These are phyloP conservation scores for Silene conica DNA, from an alignment of 148 eudicot genomes.

Conservation along the genomic window DNA sequence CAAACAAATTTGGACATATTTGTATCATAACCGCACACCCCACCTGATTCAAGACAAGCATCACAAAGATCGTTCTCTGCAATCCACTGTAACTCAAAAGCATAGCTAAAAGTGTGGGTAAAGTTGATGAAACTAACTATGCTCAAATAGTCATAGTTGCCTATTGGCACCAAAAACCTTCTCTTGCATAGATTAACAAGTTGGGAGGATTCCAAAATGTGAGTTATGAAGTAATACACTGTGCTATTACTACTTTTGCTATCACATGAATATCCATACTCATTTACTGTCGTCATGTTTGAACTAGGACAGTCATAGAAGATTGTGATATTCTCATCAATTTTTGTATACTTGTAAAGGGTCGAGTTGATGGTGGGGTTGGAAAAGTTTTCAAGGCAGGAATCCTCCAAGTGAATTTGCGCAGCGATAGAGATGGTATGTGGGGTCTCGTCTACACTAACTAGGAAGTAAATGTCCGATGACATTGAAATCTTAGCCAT, in stretches of 20 bases:
- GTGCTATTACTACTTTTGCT: not conserved
- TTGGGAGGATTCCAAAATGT: not conserved
- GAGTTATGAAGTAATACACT: not conserved
- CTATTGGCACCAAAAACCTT: not conserved
- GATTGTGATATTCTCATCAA: slow-evolving; percentile 32
- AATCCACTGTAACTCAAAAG: slow-evolving; percentile 39
- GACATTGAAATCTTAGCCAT: slow-evolving; percentile 21
- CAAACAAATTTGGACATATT: slow-evolving; percentile 29
- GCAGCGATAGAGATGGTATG: slow-evolving; percentile 31
- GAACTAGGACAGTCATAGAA: slow-evolving; percentile 31
- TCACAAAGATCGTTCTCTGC: slow-evolving; percentile 30
- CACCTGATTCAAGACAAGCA: slow-evolving; percentile 33
- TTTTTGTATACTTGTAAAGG: slow-evolving; percentile 19
- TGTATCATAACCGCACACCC: slow-evolving; percentile 40
- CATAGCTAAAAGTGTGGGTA: slow-evolving; percentile 13
- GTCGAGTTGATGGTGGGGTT: slow-evolving; percentile 27
- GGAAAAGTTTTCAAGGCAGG: slow-evolving; percentile 24
- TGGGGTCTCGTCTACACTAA: not conserved
- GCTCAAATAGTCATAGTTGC: not conserved
- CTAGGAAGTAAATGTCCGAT: slow-evolving; percentile 29
- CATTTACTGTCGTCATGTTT: not conserved
- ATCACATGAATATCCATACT: not conserved
- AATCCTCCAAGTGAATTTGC: slow-evolving; percentile 22
- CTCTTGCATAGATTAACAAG: not conserved
- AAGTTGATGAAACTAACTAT: not conserved